Evolutionary conservation across 768 basidiomycete species (phyloP).

Genomic region (Russula sp.): DNA sequence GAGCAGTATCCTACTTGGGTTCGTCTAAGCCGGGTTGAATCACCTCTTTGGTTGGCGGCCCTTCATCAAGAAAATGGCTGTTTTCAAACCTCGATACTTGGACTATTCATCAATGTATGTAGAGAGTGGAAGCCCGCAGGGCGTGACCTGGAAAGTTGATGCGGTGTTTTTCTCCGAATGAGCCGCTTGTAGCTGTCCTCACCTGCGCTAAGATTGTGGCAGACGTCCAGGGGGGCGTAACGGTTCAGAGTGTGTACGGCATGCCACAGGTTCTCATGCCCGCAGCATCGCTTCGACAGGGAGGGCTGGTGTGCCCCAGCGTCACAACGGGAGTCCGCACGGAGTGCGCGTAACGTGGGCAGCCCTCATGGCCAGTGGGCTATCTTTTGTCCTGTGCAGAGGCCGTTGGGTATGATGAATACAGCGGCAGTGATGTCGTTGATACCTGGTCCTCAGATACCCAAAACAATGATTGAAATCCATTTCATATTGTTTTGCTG

Average conservation of each 20-base stretch:
- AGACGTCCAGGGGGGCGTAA: constrained; percentile 36
- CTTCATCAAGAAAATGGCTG: too few relatives aligned
- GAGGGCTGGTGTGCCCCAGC: constrained; percentile 24
- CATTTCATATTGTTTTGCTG: too few relatives aligned
- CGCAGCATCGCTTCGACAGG: constrained; percentile 25
- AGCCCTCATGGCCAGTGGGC: constrained; percentile 1
- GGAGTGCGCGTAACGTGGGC: constrained; percentile 13
- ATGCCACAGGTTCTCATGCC: constrained; percentile 41
- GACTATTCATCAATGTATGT: constrained; percentile 50
- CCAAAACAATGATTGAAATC: too few relatives aligned
- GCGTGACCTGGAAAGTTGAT: constrained; percentile 37
- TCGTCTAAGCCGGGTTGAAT: too few relatives aligned
- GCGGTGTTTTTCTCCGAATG: constrained; percentile 34
- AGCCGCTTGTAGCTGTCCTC: constrained; percentile 45
- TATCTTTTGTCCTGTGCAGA: constrained; percentile 12
- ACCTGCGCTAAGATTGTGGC: constrained; percentile 37
- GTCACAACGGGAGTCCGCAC: constrained; percentile 3
- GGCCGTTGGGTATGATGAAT: constrained; percentile 6
- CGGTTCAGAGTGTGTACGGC: constrained; percentile 35
- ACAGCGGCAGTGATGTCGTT: too few relatives aligned
- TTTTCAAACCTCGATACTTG: constrained; percentile 49
- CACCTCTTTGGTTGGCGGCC: too few relatives aligned
- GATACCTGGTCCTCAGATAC: too few relatives aligned
- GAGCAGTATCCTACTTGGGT: too few relatives aligned
- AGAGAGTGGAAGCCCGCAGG: constrained; percentile 32